A percentile compares a stretch with the other conserved stretches of the same genome.
Conservation (phyloP, 2,329 filamentous ascomycete genomes). For the Chrysoporthe deuterocubensis region DNA sequence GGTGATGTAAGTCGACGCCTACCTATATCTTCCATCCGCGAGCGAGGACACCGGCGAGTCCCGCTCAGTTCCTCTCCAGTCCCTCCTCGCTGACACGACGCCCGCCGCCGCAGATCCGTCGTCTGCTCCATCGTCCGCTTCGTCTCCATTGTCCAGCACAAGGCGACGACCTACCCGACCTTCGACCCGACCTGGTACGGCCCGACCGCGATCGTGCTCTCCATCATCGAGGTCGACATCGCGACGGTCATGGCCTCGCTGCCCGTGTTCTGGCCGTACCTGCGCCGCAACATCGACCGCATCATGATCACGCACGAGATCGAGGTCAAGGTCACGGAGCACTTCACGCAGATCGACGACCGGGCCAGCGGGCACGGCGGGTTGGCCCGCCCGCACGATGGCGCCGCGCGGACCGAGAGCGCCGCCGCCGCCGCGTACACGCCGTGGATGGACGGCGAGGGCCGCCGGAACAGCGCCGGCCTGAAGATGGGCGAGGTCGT, state of each 20-base stretch:
- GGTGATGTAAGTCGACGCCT: constrained; percentile 27
- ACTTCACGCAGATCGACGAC: constrained; percentile 24
- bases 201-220: constrained; percentile 32
- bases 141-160: constrained; percentile 30
- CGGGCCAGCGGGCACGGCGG: neutral
- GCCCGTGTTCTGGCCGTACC: constrained; percentile 38
- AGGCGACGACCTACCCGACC: constrained; percentile 31
- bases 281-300: constrained; percentile 32
- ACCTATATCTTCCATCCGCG: neutral
- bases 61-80: no score
- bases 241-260: constrained; percentile 35
- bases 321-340: constrained; percentile 30
- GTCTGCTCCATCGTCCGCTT: constrained; percentile 34
- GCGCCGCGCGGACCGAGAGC: neutral
- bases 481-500: constrained; percentile 12
- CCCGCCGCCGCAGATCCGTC: constrained; percentile 27
- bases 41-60: no score
- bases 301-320: constrained; percentile 37
- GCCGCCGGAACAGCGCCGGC: neutral
- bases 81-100: neutral
- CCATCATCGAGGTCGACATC: constrained; percentile 36
- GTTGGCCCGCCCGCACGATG: neutral
- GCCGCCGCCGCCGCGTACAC: neutral
- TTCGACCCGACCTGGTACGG: constrained; percentile 37
- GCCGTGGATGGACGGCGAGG: constrained; percentile 9